Base-by-base conservation (phyloP, 106 monocot species). In the Dendrobium huoshanense region DNA sequence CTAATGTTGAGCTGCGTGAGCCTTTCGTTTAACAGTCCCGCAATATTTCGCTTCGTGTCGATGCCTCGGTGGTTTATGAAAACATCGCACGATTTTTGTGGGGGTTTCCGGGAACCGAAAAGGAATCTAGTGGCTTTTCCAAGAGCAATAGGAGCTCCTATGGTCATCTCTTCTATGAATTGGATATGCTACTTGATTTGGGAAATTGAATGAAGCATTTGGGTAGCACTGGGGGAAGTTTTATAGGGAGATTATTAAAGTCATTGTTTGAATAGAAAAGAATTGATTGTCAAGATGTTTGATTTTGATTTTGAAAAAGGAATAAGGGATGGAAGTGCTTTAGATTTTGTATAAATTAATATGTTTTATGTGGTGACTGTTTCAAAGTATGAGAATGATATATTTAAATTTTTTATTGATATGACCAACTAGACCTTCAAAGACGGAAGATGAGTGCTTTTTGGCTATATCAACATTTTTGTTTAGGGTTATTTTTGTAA, bases 41-140 rank as follows among this genome's bases (percentile, higher is more conserved):
- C 87, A 47, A 90, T 48, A 4, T 78, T 87, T 17, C 79, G 75
- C 74, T 90, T 90, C 7, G 90, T 90, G 77, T 90, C 90, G 4
- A 79, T 51, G 1, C 90, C 90, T 19, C 90, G 15, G 81, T 90
- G 87, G 90, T 65, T 65, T 4, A 65, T 65, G 64, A 65, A 65
- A 0, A 65, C 64, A 0, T 65, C 64, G 64, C 64, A 65, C 5
- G 64, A 9, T 9, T 6, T 3, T 5, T n/a, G n/a, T 0, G 7
- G 22, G n/a, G n/a, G 25, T 65, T 25, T 20, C 4, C 19, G 22
- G 0, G 22, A 13, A 9, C 64, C 25, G 64, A 1, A 8, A 24
- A 65, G 22, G 64, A 65, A 8, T 65, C 64, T 65, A 3, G 7
- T 65, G 64, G 22, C 22, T 5, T 22, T 65, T 7, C 0, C 1